These are phyloP conservation scores for Myochromella boudieri DNA, from an alignment of 768 basidiomycete genomes.

Conservation along the genomic window DNA sequence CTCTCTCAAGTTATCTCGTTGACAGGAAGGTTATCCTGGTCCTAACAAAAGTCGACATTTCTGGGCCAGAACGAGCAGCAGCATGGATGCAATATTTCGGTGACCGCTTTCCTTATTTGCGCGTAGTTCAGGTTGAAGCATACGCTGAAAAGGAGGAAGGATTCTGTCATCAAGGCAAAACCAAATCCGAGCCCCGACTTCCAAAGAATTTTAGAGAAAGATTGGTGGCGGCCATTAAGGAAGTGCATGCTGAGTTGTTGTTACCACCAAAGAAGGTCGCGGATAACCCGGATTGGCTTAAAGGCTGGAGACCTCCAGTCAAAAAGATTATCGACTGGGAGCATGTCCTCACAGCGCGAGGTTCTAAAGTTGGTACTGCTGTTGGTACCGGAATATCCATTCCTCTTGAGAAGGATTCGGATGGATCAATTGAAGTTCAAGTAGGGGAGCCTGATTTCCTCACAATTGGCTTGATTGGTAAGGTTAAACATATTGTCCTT, in stretches of 20 bases:
- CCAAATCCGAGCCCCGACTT: constrained; percentile 62
- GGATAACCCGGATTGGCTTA: constrained; percentile 45
- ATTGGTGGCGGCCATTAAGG: constrained; percentile 63
- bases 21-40: constrained; percentile 64
- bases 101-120: constrained; percentile 49
- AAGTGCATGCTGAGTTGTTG: constrained; percentile 66
- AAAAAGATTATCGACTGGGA: constrained; percentile 76
- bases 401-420: constrained; percentile 20
- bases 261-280: constrained; percentile 63
- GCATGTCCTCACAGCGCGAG: constrained; percentile 45
- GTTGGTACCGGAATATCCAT: constrained; percentile 45
- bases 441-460: constrained; percentile 53
- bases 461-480: constrained; percentile 83
- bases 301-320: constrained; percentile 66
- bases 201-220: constrained; percentile 62
- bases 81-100: constrained; percentile 68
- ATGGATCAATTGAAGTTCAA: constrained; percentile 23
- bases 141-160: constrained; percentile 55
- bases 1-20: constrained; percentile 65
- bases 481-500: constrained; percentile 3
- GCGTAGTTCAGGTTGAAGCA: constrained; percentile 75
- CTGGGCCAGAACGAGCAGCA: constrained; percentile 60
- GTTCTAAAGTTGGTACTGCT: constrained; percentile 41
- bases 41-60: constrained; percentile 87
- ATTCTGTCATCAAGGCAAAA: constrained; percentile 43